Base-by-base conservation (phyloP, 192 early-diverging fungal genomes). In the Coemansia sp. region DNA sequence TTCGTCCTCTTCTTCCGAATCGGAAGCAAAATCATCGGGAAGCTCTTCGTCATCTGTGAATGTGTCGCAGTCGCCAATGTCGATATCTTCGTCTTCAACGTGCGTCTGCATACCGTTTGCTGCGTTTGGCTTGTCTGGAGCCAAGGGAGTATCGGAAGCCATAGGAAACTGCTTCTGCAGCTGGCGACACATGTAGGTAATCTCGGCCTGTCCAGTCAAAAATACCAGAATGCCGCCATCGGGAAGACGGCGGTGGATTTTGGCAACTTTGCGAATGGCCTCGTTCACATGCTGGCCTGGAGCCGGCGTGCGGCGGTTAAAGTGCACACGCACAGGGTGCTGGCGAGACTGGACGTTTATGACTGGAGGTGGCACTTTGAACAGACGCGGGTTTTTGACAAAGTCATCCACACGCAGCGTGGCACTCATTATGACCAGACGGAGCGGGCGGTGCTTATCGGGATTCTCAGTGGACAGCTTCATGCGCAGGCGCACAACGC, bases 351-450 rank as follows among this genome's bases (percentile, higher is more conserved):
- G 90, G 4, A 97, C 92, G 39, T 88, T 91, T 8, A 97, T 84
- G 2, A 97, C 89, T 6, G 93, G 94, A 20, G 93, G 94, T 17
- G 80, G 62, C 0, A 40, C 46, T 4, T 83, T 76, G 66, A 97
- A 97, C 17, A 99, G 78, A 3, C 82, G 72, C 23, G 70, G 68
- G 74, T 97, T 98, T 51, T 81, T 77, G 30, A 88, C 91, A 69
- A 99, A 97, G 69, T 98, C 97, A 57, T 93, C 88, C 0, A 98
- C 93, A n/a, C 93, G 84, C 54, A 99, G 75, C 0, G 97, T 99
- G 40, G 97, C 97, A 50, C 88, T 90, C 97, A 99, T 99, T 57
- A 99, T 95, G n/a, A 99, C 81, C 40, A 99, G 71, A 71, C 90
- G 89, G 5, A 98, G 79, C 14, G 94, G 93, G 20, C 78, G 75